Conservation (phyloP, 2,329 filamentous ascomycete genomes). For the Phialocephala subalpina region DNA sequence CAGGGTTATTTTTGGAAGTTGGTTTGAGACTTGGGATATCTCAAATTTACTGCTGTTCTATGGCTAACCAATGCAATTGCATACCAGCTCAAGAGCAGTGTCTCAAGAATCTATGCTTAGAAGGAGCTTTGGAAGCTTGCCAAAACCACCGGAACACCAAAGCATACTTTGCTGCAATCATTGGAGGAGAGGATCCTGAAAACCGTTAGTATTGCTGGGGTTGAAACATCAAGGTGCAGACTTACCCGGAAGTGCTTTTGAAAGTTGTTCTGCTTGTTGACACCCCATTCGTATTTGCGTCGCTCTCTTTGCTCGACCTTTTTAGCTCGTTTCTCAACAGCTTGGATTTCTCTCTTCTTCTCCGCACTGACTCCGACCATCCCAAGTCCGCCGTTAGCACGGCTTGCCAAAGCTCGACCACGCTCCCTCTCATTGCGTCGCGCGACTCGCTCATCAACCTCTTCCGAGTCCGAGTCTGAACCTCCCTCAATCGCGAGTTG, state of each 20-base stretch:
- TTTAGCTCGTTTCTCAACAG: slow-evolving; percentile 73
- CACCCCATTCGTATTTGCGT: slow-evolving; percentile 71
- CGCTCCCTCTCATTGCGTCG: slow-evolving; percentile 49
- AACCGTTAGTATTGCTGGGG: slow-evolving; percentile 32
- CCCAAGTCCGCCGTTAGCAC: slow-evolving; percentile 76
- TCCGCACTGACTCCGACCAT: slow-evolving; percentile 81
- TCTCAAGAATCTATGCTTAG: slow-evolving; percentile 8
- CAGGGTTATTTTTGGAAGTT: slow-evolving; percentile 11
- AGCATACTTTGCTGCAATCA: slow-evolving; percentile 29
- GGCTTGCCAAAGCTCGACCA: slow-evolving; percentile 65
- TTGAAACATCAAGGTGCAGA: slow-evolving; percentile 25
- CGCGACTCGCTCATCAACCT: slow-evolving; percentile 46
- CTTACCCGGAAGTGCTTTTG: slow-evolving; percentile 72
- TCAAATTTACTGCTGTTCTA: slow-evolving; percentile 8
- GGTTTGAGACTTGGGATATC: slow-evolving; percentile 9
- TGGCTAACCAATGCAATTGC: neutral
- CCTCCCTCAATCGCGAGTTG: slow-evolving; percentile 68
- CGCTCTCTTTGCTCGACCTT: slow-evolving; percentile 69
- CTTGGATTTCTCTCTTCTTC: slow-evolving; percentile 74
- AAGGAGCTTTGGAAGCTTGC: slow-evolving; percentile 6
- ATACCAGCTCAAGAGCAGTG: neutral
- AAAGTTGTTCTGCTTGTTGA: slow-evolving; percentile 76
- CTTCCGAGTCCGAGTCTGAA: slow-evolving; percentile 55
- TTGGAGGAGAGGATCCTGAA: slow-evolving; percentile 46
- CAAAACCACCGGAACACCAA: slow-evolving; percentile 15